Evolutionary conservation across 768 basidiomycete species (phyloP).

Genomic region (Tulasnella sp.): DNA sequence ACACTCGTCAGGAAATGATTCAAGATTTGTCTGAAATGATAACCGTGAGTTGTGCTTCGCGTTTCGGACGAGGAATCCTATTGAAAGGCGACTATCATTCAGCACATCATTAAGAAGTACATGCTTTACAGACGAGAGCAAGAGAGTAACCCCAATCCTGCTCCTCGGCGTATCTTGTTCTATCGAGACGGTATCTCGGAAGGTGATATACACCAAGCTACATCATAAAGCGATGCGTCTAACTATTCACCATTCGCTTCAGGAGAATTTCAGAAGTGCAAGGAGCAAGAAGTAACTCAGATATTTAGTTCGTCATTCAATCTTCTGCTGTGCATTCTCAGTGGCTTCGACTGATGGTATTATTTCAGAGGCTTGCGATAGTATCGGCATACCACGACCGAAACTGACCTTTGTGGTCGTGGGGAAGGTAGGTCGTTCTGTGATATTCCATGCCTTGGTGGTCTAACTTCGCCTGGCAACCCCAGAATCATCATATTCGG

Average conservation of each 20-base stretch:
- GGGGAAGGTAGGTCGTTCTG: slow-evolving; percentile 53
- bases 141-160: slow-evolving; percentile 30
- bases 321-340: neutral
- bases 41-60: slow-evolving; percentile 47
- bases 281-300: neutral
- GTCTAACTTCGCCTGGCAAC: neutral
- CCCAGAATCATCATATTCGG: slow-evolving; percentile 61
- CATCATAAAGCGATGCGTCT: neutral
- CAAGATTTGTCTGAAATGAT: slow-evolving; percentile 69
- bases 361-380: slow-evolving; percentile 68
- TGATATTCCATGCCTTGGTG: too few relatives aligned
- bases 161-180: slow-evolving; percentile 34
- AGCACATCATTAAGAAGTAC: slow-evolving; percentile 35
- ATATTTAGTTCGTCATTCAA: slow-evolving; percentile 23
- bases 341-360: slow-evolving; percentile 41
- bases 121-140: slow-evolving; percentile 30
- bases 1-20: slow-evolving; percentile 74
- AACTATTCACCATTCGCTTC: neutral
- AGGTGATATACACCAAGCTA: slow-evolving; percentile 1
- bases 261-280: slow-evolving; percentile 22
- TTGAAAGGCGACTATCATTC: neutral
- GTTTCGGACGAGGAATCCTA: neutral
- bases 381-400: slow-evolving; percentile 49
- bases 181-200: slow-evolving; percentile 37
- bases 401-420: slow-evolving; percentile 79